Percentiles rank a stretch among this genome's conserved stretches.
Conservation (phyloP, 305 asterid species). For the Fraxinus albicans region DNA sequence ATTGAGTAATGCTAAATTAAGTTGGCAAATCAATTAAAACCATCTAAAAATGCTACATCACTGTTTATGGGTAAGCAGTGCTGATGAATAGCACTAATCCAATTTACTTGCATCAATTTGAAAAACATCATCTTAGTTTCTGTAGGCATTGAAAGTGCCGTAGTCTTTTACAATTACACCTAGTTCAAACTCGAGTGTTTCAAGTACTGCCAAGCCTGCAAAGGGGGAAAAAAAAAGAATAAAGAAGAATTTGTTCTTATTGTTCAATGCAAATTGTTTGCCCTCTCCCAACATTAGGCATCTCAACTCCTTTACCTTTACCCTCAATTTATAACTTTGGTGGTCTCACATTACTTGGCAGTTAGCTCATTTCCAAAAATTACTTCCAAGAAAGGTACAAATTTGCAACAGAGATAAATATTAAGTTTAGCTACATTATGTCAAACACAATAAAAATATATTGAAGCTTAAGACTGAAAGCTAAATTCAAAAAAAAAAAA, state of each 20-base stretch:
- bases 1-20: not conserved
- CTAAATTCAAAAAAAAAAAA: not conserved
- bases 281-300: not conserved
- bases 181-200: not conserved
- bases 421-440: not conserved
- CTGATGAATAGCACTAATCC: not conserved
- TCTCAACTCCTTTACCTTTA: not conserved
- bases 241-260: not conserved
- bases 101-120: not conserved
- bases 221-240: not conserved
- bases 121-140: not conserved
- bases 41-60: not conserved
- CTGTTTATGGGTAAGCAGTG: not conserved
- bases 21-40: not conserved
- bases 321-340: constrained; percentile 7
- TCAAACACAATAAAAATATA: constrained; percentile 1
- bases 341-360: constrained; percentile 3
- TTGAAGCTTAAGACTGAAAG: constrained; percentile 12
- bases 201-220: constrained; percentile 9
- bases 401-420: not conserved
- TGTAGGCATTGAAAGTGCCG: not conserved
- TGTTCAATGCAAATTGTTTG: not conserved
- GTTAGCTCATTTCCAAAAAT: not conserved
- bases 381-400: not conserved
- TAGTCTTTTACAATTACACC: not conserved